These are phyloP conservation scores for Prunus padus DNA, from an alignment of 306 rosid genomes.

Conservation along the genomic window DNA sequence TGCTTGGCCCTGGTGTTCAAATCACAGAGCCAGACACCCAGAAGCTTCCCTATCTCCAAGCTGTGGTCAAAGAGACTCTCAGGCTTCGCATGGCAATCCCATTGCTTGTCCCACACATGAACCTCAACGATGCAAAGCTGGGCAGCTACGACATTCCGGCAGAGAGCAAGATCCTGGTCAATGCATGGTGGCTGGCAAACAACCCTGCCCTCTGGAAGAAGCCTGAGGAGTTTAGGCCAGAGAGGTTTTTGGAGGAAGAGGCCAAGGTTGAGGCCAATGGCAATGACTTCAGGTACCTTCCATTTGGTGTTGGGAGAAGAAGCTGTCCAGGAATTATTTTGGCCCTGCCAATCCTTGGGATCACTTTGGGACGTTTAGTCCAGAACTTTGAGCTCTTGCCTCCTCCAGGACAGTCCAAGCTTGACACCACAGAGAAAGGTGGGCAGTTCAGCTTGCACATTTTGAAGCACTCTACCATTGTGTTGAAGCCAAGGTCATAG, in stretches of 20 bases:
- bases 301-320: slow-evolving; percentile 82
- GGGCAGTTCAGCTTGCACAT: slow-evolving; percentile 93
- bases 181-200: slow-evolving; percentile 92
- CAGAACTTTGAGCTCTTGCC: slow-evolving; percentile 84
- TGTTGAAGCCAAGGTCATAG: slow-evolving; percentile 58
- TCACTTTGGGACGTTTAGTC: slow-evolving; percentile 75
- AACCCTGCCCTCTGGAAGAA: slow-evolving; percentile 80
- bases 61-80: slow-evolving; percentile 79
- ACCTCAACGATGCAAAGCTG: slow-evolving; percentile 78
- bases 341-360: slow-evolving; percentile 81
- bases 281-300: slow-evolving; percentile 82
- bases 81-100: slow-evolving; percentile 87
- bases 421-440: slow-evolving; percentile 80
- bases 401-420: slow-evolving; percentile 70
- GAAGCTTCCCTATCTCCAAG: slow-evolving; percentile 84
- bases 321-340: slow-evolving; percentile 91
- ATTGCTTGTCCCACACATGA: slow-evolving; percentile 90
- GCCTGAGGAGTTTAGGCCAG: slow-evolving; percentile 81
- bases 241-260: slow-evolving; percentile 86
- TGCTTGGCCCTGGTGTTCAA: slow-evolving; percentile 61
- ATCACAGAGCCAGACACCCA: slow-evolving; percentile 67
- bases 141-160: slow-evolving; percentile 74
- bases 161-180: slow-evolving; percentile 78
- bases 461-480: slow-evolving; percentile 78
- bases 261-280: slow-evolving; percentile 86